phyloP scores from a whole-genome alignment of 306 rosid species.

The Luffa acutangula region DNA sequence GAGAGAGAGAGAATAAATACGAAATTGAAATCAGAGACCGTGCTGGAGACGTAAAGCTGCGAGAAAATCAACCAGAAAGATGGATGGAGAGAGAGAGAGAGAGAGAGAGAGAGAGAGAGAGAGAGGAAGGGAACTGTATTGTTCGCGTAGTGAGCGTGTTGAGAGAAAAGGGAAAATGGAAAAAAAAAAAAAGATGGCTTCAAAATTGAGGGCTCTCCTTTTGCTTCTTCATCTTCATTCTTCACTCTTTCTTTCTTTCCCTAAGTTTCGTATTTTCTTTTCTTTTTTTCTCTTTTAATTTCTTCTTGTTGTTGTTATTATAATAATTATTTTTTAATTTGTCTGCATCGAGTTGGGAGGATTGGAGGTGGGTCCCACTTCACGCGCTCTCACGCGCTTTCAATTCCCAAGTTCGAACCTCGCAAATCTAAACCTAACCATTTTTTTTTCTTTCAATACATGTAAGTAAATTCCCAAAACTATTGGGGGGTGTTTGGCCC shows the following conservation, averaged over 20 bases:
- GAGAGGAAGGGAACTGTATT: not conserved
- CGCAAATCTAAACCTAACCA: too few relatives aligned
- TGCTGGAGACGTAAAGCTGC: not conserved
- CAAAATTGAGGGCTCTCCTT: not conserved
- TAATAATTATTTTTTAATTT: not conserved
- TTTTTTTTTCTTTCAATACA: too few relatives aligned
- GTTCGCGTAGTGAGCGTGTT: constrained; percentile 6
- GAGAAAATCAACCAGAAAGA: not conserved
- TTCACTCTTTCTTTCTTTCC: not conserved
- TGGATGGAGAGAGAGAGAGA: not conserved
- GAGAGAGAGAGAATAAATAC: not conserved
- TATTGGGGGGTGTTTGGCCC: too few relatives aligned
- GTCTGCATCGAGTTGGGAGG: not conserved
- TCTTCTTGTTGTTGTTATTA: not conserved
- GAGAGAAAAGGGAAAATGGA: not conserved
- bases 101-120: constrained; percentile 10
- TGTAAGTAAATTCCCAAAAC: too few relatives aligned
- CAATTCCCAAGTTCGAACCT: too few relatives aligned
- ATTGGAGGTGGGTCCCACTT: not conserved
- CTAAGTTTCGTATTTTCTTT: not conserved
- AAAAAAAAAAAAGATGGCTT: not conserved
- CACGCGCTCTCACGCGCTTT: not conserved
- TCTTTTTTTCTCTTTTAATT: not conserved
- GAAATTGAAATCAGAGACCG: constrained; percentile 8
- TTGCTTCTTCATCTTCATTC: constrained; percentile 1